A percentile compares a stretch with the other conserved stretches of the same genome.
phyloP scores from a whole-genome alignment of 2,329 filamentous ascomycete genomes.

The Alternaria consortialis region DNA sequence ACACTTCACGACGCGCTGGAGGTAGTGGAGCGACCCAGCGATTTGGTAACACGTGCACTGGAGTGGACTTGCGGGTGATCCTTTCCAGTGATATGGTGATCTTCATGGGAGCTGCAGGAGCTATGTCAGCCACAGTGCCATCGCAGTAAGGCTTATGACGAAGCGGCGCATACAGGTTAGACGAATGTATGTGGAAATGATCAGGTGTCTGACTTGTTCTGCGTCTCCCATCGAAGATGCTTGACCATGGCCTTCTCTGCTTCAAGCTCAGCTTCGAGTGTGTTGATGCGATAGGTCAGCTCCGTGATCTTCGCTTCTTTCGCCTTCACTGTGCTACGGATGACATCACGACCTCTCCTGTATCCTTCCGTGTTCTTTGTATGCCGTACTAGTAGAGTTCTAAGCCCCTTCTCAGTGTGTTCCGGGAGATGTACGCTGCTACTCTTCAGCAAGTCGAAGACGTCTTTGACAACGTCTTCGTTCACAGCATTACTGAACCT shows the following conservation, averaged over 20 bases:
- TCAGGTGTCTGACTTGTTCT: constrained; percentile 11
- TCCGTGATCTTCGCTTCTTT: constrained; percentile 72
- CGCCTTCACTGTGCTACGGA: constrained; percentile 67
- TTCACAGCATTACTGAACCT: constrained; percentile 37
- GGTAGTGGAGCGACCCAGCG: not conserved
- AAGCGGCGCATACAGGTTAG: not conserved
- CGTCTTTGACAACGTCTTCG: constrained; percentile 47
- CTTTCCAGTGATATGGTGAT: not conserved
- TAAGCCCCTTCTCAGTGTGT: constrained; percentile 29
- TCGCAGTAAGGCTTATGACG: not conserved
- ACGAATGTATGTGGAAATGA: not conserved
- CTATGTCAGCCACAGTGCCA: not conserved
- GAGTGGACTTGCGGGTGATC: not conserved
- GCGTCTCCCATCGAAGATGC: constrained; percentile 37
- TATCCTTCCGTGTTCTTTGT: constrained; percentile 69
- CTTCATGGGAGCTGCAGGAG: not conserved
- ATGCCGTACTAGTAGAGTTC: constrained; percentile 53
- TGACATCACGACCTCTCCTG: constrained; percentile 70
- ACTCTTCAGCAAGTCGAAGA: constrained; percentile 61
- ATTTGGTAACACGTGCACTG: not conserved
- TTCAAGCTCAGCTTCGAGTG: constrained; percentile 65
- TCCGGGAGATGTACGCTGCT: constrained; percentile 52
- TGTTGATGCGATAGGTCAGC: constrained; percentile 71
- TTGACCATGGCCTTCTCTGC: constrained; percentile 57
- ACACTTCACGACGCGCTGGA: not conserved